Percentiles rank a stretch among this genome's conserved stretches.
phyloP scores from a whole-genome alignment of 2,329 filamentous ascomycete genomes.

The Fusarium algeriense region DNA sequence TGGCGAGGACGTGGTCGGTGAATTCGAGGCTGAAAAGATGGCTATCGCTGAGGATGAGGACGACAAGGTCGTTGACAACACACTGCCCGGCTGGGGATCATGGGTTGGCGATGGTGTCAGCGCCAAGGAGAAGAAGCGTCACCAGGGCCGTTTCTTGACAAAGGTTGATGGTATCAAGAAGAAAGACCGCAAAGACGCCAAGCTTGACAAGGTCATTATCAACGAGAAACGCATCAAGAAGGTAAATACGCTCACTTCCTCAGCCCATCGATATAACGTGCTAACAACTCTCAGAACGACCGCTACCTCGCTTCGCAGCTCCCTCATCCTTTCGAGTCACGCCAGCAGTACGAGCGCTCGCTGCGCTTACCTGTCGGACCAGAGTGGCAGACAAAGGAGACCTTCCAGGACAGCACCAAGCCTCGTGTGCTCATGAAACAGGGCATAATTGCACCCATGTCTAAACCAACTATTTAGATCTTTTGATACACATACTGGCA shows the following conservation, averaged over 20 bases:
- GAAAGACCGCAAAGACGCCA: slow-evolving; percentile 83
- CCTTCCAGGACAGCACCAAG: slow-evolving; percentile 89
- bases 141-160: slow-evolving; percentile 71
- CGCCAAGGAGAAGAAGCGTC: slow-evolving; percentile 74
- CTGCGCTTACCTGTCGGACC: slow-evolving; percentile 88
- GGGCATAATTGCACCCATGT: slow-evolving; percentile 89
- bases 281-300: slow-evolving; percentile 69
- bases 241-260: slow-evolving; percentile 59
- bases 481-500: slow-evolving; percentile 7
- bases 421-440: slow-evolving; percentile 91
- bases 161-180: slow-evolving; percentile 80
- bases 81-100: slow-evolving; percentile 93
- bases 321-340: slow-evolving; percentile 90
- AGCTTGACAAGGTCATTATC: slow-evolving; percentile 87
- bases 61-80: slow-evolving; percentile 83
- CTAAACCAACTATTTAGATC: slow-evolving; percentile 71
- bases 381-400: slow-evolving; percentile 97
- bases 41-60: slow-evolving; percentile 79
- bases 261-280: neutral
- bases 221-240: slow-evolving; percentile 93
- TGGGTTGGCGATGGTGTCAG: slow-evolving; percentile 90
- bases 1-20: slow-evolving; percentile 83
- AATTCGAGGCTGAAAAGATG: slow-evolving; percentile 85
- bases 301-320: slow-evolving; percentile 88
- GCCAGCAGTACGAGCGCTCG: slow-evolving; percentile 89